Conservation (phyloP, 2,329 filamentous ascomycete species). For the Colletotrichum viniferum region DNA sequence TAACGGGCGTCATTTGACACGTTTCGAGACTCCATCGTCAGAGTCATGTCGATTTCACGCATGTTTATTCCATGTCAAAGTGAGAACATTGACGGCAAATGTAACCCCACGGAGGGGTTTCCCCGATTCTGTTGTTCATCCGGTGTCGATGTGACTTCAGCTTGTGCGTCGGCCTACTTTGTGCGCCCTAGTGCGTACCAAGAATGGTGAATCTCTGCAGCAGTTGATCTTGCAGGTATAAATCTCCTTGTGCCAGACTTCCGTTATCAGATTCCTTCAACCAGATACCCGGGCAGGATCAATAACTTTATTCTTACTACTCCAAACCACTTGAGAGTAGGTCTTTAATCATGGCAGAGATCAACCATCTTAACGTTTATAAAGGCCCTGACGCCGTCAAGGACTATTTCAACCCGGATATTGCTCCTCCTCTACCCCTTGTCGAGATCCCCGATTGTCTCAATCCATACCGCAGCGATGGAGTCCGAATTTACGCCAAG, state of each 20-base stretch:
- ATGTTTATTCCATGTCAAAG: not conserved
- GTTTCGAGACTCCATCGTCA: not conserved
- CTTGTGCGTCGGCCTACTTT: not conserved
- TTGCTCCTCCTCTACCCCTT: conserved; percentile 60
- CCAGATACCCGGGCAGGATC: conserved; percentile 22
- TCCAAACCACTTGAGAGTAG: not conserved
- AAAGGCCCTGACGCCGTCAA: conserved; percentile 59
- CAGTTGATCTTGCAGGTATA: not conserved
- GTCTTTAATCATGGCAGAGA: not conserved
- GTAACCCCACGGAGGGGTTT: not conserved
- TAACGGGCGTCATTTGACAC: not conserved
- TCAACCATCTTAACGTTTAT: conserved; percentile 56
- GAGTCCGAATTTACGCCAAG: conserved; percentile 68
- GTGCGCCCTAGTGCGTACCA: not conserved
- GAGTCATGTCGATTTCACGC: not conserved
- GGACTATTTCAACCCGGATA: conserved; percentile 65
- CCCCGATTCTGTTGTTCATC: not conserved
- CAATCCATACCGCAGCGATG: conserved; percentile 62
- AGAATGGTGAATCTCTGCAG: not conserved
- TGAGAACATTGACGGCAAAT: not conserved
- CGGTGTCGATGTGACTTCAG: not conserved
- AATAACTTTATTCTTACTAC: not conserved
- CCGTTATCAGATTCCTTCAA: not conserved
- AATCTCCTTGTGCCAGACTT: not conserved
- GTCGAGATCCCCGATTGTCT: conserved; percentile 63